Base-by-base conservation (phyloP, 2,329 filamentous ascomycete species). In the Ambrosiella xylebori region DNA sequence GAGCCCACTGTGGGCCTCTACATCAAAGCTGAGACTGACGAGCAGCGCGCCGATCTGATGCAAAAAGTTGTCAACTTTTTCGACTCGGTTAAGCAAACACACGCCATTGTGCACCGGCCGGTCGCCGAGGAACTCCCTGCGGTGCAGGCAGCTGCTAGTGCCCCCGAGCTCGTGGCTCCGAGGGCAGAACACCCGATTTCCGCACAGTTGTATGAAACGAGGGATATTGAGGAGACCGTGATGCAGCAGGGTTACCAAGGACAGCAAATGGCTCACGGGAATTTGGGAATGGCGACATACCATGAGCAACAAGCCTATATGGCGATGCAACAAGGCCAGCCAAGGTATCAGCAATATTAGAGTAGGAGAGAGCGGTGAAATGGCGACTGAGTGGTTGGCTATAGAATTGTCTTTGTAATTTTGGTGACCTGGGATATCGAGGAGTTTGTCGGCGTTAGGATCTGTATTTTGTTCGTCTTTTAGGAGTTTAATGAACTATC, bases 1-100 rank as follows among this genome's bases (percentile, higher is more conserved):
- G 64, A 49, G 77, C 2, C 64, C 80, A 54, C 44, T 5, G 44
- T 47, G 11, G 78, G 77, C 1, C 65, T 81, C 5, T 80, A 74
- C 73, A 76, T 81, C 59, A 76, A 80, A 65, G 73, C 74, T 56
- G 74, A 75, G 63, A 67, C 69, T 61, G 70, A 71, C 51, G 70
- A 71, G 61, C 76, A 73, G 37, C 67, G 74, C 53, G 65, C 70
- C 56, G 63, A 68, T 54, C 73, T 73, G 57, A 69, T 66, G 11
- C 68, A 68, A 37, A 68, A 69, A 58, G 74, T 78, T 7, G 65
- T 71, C 47, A 69, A 71, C 57, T 69, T 70, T 38, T 76, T 75
- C 71, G 62, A 64, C 19, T 63, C 64, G 50, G 62, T 66, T 8
- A 66, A 63, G 6, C 58, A 58, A 35, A 8, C 15, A 19, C 17